Base-by-base conservation (phyloP, 331 rosid species). In the Malus hybrid region DNA sequence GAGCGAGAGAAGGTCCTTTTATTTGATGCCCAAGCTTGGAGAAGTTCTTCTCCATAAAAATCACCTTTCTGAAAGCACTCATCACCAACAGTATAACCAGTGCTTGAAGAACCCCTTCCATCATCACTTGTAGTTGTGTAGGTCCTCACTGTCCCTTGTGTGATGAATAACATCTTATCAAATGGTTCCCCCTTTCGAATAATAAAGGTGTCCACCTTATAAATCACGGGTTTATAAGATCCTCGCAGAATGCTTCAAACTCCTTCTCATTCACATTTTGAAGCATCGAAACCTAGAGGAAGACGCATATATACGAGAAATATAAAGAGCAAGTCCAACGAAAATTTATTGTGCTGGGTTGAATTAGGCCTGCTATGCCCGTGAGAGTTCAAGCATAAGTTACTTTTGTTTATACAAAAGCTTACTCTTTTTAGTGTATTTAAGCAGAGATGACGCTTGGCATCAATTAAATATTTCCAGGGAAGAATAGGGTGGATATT, bases 161-260 rank as follows among this genome's bases (percentile, higher is more conserved):
- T 65, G 73, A 81, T 46, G 61, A 81, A 81, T 52, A 76, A 15
- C 71, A 81, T 71, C 66, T 36, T 67, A 1, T 81, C 46, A 6
- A 71, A 59, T 1, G 19, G 52, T 1, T 59, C 66, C 14, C 74
- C 80, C n/a, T 76, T 60, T 32, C 36, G 36, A 13, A 76, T 29
- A 9, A 81, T 76, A 67, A 29, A 81, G 28, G 27, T 72, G 56
- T 72, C 78, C 70, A 27, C 42, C 0, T 29, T n/a, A 66, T 57
- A 76, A 31, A 71, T 24, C 50, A 56, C 39, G 5, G 71, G 77
- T 50, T 65, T 81, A 22, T 54, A 7, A 81, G 72, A 61, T 62
- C 19, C 39, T 67, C 71, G 36, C 31, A 56, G 52, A 71, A 65
- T 5, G 33, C 75, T 57, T 76, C 72, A 74, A 76, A n/a, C 61